Percentiles rank a stretch among this genome's conserved stretches.
Evolutionary conservation across 345 rosid genomes (phyloP).

Genomic region (Diplotaxis tenuifolia): DNA sequence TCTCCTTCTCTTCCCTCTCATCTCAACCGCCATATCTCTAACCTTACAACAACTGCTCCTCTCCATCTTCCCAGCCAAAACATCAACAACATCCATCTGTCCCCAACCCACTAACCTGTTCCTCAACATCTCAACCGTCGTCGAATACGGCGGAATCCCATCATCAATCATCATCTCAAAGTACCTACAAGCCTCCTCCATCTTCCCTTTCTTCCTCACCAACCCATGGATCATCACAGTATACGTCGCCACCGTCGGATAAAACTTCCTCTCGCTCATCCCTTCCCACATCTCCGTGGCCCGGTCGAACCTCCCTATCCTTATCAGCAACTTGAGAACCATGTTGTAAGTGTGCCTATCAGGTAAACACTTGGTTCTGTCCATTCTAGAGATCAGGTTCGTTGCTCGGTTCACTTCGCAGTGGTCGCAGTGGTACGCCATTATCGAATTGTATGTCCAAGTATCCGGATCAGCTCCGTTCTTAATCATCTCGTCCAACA

Average conservation of each 20-base stretch:
- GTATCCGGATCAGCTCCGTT: slow-evolving; percentile 57
- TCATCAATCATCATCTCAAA: slow-evolving; percentile 94
- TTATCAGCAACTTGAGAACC: slow-evolving; percentile 65
- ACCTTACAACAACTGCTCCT: slow-evolving; percentile 60
- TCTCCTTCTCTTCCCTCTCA: slow-evolving; percentile 52
- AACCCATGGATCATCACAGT: slow-evolving; percentile 81
- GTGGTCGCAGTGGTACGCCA: slow-evolving; percentile 78
- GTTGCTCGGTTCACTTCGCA: slow-evolving; percentile 68
- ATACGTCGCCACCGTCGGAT: slow-evolving; percentile 75
- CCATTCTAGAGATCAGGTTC: slow-evolving; percentile 64
- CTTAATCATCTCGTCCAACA: slow-evolving; percentile 65
- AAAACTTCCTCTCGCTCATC: slow-evolving; percentile 60
- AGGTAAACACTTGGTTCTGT: slow-evolving; percentile 46
- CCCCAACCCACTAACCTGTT: slow-evolving; percentile 59
- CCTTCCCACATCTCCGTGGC: slow-evolving; percentile 72
- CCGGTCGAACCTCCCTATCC: slow-evolving; percentile 75
- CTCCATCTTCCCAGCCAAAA: slow-evolving; percentile 75
- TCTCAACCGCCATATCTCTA: slow-evolving; percentile 58
- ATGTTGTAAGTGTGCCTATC: slow-evolving; percentile 80
- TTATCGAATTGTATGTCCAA: slow-evolving; percentile 79
- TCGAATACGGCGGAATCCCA: slow-evolving; percentile 75
- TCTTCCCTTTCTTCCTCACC: slow-evolving; percentile 69
- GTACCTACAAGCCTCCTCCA: slow-evolving; percentile 78
- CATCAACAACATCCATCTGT: slow-evolving; percentile 55
- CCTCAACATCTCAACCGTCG: slow-evolving; percentile 75